These are phyloP conservation scores for Closterium sp. DNA, from an alignment of 139 green algal genomes.

Conservation along the genomic window DNA sequence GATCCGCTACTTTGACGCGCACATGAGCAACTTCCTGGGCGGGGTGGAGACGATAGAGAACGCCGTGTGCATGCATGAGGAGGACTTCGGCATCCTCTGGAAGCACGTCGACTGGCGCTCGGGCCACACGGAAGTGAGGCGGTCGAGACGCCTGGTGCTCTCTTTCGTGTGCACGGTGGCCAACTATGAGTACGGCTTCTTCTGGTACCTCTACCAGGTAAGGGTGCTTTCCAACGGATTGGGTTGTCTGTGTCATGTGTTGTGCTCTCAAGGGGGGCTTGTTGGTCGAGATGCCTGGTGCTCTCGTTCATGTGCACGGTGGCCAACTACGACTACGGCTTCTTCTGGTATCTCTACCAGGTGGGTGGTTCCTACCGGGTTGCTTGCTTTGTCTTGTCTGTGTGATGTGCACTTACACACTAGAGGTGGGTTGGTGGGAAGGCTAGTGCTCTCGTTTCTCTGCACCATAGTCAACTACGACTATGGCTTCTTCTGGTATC, in stretches of 20 bases:
- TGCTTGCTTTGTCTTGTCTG: too few relatives aligned
- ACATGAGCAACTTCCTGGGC: slow-evolving; percentile 68
- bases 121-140: slow-evolving; percentile 49
- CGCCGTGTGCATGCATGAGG: slow-evolving; percentile 82
- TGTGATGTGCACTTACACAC: too few relatives aligned
- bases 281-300: too few relatives aligned
- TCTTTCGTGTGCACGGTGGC: slow-evolving; percentile 68
- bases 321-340: too few relatives aligned
- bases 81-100: slow-evolving; percentile 82
- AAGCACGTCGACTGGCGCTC: slow-evolving; percentile 81
- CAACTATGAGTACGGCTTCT: slow-evolving; percentile 82
- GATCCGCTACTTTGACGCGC: slow-evolving; percentile 72
- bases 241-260: too few relatives aligned
- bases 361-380: neutral
- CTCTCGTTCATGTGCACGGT: too few relatives aligned
- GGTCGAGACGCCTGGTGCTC: slow-evolving; percentile 69
- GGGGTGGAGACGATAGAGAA: slow-evolving; percentile 70
- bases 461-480: too few relatives aligned
- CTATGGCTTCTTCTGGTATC: too few relatives aligned
- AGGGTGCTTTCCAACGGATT: neutral
- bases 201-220: slow-evolving; percentile 60
- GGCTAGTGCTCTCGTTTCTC: too few relatives aligned
- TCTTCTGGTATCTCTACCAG: slow-evolving; percentile 48
- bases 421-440: too few relatives aligned
- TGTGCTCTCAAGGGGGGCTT: too few relatives aligned